These are phyloP conservation scores for Ammopiptanthus mongolicus DNA, from an alignment of 306 rosid species.

Conservation along the genomic window DNA sequence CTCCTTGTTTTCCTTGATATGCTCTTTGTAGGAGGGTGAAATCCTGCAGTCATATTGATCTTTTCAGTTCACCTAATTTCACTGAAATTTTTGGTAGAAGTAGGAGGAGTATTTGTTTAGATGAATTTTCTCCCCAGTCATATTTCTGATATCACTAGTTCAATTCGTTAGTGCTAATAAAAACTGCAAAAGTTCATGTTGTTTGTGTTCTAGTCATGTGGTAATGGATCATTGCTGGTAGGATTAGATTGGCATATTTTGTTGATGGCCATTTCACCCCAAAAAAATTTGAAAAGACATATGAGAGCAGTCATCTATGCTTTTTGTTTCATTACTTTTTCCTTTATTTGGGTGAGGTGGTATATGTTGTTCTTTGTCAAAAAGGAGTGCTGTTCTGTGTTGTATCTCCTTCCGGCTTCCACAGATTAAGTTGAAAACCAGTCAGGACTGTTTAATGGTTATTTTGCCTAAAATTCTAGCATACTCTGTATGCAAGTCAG, in stretches of 20 bases:
- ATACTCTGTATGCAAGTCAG: not conserved
- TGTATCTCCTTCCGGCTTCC: not conserved
- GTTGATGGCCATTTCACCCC: not conserved
- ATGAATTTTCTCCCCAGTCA: not conserved
- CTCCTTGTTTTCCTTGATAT: not conserved
- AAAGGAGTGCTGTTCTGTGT: not conserved
- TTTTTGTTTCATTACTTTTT: not conserved
- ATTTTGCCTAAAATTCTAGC: not conserved
- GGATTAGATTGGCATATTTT: not conserved
- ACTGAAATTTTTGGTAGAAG: not conserved
- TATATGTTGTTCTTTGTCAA: not conserved
- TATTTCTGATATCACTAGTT: not conserved
- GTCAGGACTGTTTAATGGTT: not conserved
- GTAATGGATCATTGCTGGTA: not conserved
- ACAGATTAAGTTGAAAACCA: not conserved
- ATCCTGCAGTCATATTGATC: not conserved
- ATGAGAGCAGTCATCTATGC: not conserved
- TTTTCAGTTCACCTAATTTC: not conserved
- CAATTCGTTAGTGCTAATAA: not conserved
- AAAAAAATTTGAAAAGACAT: not conserved
- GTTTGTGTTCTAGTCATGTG: not conserved
- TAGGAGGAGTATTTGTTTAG: not conserved
- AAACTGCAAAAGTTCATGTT: not conserved
- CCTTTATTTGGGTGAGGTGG: not conserved
- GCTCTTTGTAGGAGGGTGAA: slow-evolving; percentile 4